Evolutionary conservation across 139 green algal species (phyloP), one percentile per base, ranked within the genome.

Genomic region (Chlorella sp.): DNA sequence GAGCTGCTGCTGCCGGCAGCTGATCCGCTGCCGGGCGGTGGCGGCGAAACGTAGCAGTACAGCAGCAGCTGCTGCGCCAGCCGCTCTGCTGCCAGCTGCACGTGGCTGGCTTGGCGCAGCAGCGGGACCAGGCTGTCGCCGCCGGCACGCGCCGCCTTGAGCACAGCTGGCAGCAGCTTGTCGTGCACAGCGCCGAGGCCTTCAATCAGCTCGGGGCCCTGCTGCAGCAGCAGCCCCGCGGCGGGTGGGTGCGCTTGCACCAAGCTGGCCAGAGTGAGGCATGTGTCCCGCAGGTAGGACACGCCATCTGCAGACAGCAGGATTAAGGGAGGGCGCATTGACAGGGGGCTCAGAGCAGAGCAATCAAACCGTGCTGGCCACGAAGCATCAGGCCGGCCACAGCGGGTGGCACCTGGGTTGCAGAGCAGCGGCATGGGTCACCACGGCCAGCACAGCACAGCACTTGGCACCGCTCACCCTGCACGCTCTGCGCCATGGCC

Each of bases 251-350:
- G 88, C 26, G 86, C 91, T 18, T 76, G 41, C 44, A 95, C 34
- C 32, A 98, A 88, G 18, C 88, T 87, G 36, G 75, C 80, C 12
- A 98, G 79, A 0, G 92, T 97, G 23, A 92, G 36, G 57, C 79
- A 88, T 0, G 89, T 87, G 75, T 98, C 95, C 3, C 76, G 71
- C 57, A 96, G 44, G 82, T 98, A 98, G 2, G 55, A 32, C 4
- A 91, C 41, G 6, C 88, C 92, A 82, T 97, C 94, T 94, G 90
- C 81, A 74, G n/a, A 51, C n/a, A n/a, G n/a, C n/a, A n/a, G n/a
- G n/a, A n/a, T n/a, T n/a, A n/a, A n/a, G n/a, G n/a, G n/a, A n/a
- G n/a, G n/a, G n/a, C n/a, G n/a, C n/a, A n/a, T n/a, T n/a, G n/a
- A n/a, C n/a, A n/a, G n/a, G n/a, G n/a, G n/a, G n/a, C n/a, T n/a